A percentile compares a stretch with the other conserved stretches of the same genome.
phyloP scores from a whole-genome alignment of 2,329 filamentous ascomycete species.

The Thelonectria olida region DNA sequence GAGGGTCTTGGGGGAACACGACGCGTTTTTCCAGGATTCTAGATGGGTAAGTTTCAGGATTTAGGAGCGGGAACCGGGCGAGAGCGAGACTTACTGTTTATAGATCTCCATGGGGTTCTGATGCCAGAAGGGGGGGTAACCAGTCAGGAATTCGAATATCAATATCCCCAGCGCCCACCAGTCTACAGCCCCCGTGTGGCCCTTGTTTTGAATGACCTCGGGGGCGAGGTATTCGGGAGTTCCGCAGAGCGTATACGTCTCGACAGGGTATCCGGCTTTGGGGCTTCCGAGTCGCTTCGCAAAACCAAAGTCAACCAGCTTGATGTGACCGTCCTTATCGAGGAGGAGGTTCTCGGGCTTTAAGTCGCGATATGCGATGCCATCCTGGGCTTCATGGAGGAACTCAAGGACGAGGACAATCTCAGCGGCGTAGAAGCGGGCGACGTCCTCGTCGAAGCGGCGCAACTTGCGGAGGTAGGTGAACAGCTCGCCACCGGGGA shows the following conservation, averaged over 20 bases:
- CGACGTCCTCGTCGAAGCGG: conserved; percentile 80
- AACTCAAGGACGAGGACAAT: conserved; percentile 85
- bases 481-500: conserved; percentile 86
- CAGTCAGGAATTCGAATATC: conserved; percentile 85
- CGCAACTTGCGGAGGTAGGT: conserved; percentile 81
- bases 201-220: conserved; percentile 86
- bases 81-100: conserved; percentile 66
- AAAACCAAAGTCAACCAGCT: conserved; percentile 87
- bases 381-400: conserved; percentile 80
- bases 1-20: conserved; percentile 73
- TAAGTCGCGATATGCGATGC: conserved; percentile 81
- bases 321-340: conserved; percentile 81
- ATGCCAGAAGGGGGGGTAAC: conserved; percentile 88
- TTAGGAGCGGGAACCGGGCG: not conserved
- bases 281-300: conserved; percentile 77
- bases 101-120: conserved; percentile 89
- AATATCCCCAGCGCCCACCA: conserved; percentile 90
- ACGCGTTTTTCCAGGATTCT: conserved; percentile 84
- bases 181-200: conserved; percentile 79
- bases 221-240: conserved; percentile 87
- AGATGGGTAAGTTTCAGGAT: not conserved
- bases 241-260: conserved; percentile 86
- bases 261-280: conserved; percentile 58
- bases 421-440: conserved; percentile 85
- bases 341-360: conserved; percentile 87